Evolutionary conservation across 139 green algal genomes (phyloP).

Genomic region (Monoraphidium neglectum): DNA sequence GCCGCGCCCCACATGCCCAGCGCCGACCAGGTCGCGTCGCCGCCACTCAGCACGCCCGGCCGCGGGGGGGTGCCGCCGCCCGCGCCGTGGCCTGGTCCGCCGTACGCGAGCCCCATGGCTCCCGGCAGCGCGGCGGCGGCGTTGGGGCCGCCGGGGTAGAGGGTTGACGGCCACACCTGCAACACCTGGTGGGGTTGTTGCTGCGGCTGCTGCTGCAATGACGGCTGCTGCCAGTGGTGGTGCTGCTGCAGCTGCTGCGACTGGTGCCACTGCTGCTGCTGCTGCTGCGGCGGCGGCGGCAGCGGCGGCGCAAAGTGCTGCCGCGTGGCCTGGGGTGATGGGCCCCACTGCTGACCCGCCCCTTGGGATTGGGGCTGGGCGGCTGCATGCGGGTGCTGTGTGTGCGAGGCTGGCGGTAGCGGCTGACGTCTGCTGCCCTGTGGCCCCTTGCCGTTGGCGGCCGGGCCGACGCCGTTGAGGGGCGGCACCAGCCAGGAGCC

Average conservation of each 20-base stretch:
- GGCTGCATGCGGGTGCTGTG: background rate
- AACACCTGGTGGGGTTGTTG: background rate
- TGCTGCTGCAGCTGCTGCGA: background rate
- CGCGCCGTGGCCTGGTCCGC: background rate
- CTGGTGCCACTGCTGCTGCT: background rate
- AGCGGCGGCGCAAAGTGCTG: background rate
- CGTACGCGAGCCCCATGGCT: background rate
- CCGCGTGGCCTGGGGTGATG: background rate
- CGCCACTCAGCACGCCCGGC: constrained; percentile 7
- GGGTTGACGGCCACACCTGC: constrained; percentile 3
- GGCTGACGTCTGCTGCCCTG: too few relatives aligned
- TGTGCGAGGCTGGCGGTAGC: background rate
- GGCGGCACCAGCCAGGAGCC: too few relatives aligned
- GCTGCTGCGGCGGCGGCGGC: background rate
- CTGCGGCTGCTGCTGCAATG: background rate
- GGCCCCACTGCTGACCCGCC: background rate
- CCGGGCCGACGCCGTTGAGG: too few relatives aligned
- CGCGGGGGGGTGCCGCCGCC: background rate
- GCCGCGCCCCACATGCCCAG: constrained; percentile 11
- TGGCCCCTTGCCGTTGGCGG: too few relatives aligned
- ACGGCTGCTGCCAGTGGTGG: background rate
- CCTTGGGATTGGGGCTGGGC: background rate
- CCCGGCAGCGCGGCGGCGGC: constrained; percentile 16
- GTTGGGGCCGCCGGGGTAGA: constrained; percentile 21
- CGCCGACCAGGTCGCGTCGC: background rate